Percentiles rank a stretch among this genome's conserved stretches.
Evolutionary conservation across 768 basidiomycete genomes (phyloP).

Genomic region (Termitomyces sp.): DNA sequence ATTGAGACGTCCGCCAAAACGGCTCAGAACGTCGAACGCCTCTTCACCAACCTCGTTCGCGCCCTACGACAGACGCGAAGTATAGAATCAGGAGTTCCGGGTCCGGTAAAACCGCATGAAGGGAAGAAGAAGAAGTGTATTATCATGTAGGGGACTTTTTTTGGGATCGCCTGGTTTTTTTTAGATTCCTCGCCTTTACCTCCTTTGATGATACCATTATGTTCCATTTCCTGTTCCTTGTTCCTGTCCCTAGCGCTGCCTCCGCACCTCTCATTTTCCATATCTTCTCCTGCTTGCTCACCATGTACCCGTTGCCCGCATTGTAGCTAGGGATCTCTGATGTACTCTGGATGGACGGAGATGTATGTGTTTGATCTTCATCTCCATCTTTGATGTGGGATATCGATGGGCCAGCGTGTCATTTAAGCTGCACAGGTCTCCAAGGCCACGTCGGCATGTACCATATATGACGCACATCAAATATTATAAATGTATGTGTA

Average conservation of each 20-base stretch:
- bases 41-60: constrained; percentile 87
- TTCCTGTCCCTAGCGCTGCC: constrained; percentile 21
- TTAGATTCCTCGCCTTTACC: constrained; percentile 69
- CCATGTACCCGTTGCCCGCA: constrained; percentile 16
- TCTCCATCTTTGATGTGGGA: constrained; percentile 20
- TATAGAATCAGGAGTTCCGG: constrained; percentile 41
- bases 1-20: constrained; percentile 98
- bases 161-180: constrained; percentile 41
- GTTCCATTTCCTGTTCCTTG: constrained; percentile 27
- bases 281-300: constrained; percentile 20
- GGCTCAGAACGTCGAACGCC: constrained; percentile 83
- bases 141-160: constrained; percentile 72
- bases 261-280: constrained; percentile 23
- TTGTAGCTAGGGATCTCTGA: constrained; percentile 28
- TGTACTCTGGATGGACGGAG: constrained; percentile 31
- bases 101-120: constrained; percentile 35
- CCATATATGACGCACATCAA: background rate
- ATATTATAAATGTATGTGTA: background rate
- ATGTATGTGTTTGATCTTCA: constrained; percentile 21
- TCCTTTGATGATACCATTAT: constrained; percentile 80
- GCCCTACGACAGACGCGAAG: constrained; percentile 69
- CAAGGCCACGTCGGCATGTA: constrained; percentile 2
- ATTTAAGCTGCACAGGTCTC: constrained; percentile 10
- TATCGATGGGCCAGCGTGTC: constrained; percentile 4
- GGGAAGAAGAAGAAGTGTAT: constrained; percentile 56